Base-by-base conservation (phyloP, 2,329 filamentous ascomycete genomes). In the Penicillium sp. region DNA sequence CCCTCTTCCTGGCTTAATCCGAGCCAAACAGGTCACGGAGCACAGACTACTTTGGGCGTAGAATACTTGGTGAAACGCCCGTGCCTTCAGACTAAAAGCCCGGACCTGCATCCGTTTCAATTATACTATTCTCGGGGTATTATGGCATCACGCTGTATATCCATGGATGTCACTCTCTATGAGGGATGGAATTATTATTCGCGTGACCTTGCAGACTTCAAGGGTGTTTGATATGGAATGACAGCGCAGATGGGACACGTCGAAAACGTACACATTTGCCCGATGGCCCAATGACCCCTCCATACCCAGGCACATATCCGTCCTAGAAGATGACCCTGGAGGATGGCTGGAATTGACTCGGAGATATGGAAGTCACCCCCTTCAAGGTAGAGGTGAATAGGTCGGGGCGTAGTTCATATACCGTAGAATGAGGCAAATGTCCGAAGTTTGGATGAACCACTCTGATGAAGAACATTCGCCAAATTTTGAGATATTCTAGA, bases 11-110 rank as follows among this genome's bases (percentile, higher is more conserved):
- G 47, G 46, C 40, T 60, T 40, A 56, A 55, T 56, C 59, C 53
- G 53, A 63, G 61, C 60, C 52, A 38, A 26, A 32, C 34, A 34
- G 49, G 34, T 43, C 40, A 52, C 57, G 60, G 59, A 51, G 56
- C 61, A 58, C 55, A 45, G 57, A 55, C 58, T 63, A 43, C 54
- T 55, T 56, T 50, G 39, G 56, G 57, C 45, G 52, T 48, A 18
- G 44, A 51, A 45, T 53, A 43, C 29, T 53, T 51, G 44, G 46
- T 63, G 61, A 64, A 62, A 64, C 61, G 55, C 32, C 38, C 54
- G 51, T 53, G 53, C 56, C 45, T 50, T 45, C 44, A 49, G 31
- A 50, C 40, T 45, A 34, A 43, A 14, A 39, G 32, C 22, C 40
- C 45, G 45, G 34, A 53, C 43, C 46, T 51, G 43, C 44, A 45